Evolutionary conservation across 2,329 filamentous ascomycete genomes (phyloP), one percentile per base, ranked within the genome.

Genomic region (Coccinonectria pachysandricola): DNA sequence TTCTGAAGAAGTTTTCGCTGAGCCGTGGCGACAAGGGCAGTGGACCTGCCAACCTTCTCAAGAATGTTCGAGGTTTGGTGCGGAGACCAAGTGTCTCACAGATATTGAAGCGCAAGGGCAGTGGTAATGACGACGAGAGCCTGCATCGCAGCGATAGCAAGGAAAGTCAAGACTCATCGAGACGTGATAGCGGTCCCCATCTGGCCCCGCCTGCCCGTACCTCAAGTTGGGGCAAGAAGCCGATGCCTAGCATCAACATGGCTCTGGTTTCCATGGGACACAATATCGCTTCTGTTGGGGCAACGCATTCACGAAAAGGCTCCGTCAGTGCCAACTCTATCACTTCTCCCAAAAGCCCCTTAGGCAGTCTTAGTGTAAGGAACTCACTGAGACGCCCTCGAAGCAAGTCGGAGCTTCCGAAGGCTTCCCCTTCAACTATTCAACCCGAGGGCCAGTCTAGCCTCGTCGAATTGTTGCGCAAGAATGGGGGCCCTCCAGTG

Each of bases 1-100:
- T 82, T 19, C 51, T 80, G 20, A 81, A 78, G 44, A 75, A 71
- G 48, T 56, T 71, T 21, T 71, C 66, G 6, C 59, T 77, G 37
- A 65, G 60, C 43, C 55, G 64, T 25, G 57, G 59, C n/a, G 51
- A 51, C 11, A 53, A 45, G 32, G 56, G 58, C 20, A 34, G 62
- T 65, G 23, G 74, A 64, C 47, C 63, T 65, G 40, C 57, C 13
- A 47, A 45, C 15, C 39, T 61, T 10, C 34, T 80, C 6, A 64
- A 65, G 26, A 62, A 62, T 23, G 47, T 74, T 7, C 57, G 63
- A 9, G 62, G 56, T 7, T 50, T 71, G 3, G 61, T 71, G 7
- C 61, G 64, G 25, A 64, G 60, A 28, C 64, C 65, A 0, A 72
- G 68, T 35, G 50, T 48, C 8, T 54, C 48, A 27, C 46, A 52